A percentile compares a stretch with the other conserved stretches of the same genome.
Conservation (phyloP, 2,329 filamentous ascomycete genomes). For the Didymosphaeria variabile region DNA sequence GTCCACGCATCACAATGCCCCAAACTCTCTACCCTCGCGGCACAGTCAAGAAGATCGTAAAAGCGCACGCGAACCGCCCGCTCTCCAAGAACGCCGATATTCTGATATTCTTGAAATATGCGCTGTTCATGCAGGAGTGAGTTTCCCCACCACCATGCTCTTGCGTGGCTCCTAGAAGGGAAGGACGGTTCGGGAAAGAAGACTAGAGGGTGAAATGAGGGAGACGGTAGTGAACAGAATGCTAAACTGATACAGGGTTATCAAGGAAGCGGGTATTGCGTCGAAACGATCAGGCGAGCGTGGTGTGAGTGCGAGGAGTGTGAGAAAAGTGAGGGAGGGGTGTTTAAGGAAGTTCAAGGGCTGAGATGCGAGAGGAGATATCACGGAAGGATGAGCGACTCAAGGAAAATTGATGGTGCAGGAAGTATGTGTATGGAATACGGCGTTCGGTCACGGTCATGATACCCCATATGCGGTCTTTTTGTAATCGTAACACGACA, state of each 20-base stretch:
- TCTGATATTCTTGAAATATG: slow-evolving; percentile 84
- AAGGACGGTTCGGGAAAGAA: neutral
- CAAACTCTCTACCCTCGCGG: slow-evolving; percentile 82
- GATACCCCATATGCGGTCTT: slow-evolving; percentile 12
- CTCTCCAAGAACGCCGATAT: slow-evolving; percentile 88
- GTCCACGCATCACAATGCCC: slow-evolving; percentile 55
- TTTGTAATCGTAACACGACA: neutral
- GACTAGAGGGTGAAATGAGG: neutral
- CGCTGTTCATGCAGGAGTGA: slow-evolving; percentile 77
- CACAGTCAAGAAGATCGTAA: slow-evolving; percentile 88
- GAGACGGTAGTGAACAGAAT: neutral
- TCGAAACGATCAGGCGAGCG: slow-evolving; percentile 78
- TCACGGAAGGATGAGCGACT: neutral
- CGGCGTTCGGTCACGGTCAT: slow-evolving; percentile 12
- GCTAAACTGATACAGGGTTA: slow-evolving; percentile 62
- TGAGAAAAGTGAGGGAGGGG: slow-evolving; percentile 78
- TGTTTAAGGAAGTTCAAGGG: slow-evolving; percentile 51
- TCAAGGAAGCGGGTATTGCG: slow-evolving; percentile 81
- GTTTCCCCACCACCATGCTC: slow-evolving; percentile 28
- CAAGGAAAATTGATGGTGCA: neutral
- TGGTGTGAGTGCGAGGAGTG: slow-evolving; percentile 75
- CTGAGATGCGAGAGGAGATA: slow-evolving; percentile 18
- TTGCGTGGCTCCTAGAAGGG: neutral
- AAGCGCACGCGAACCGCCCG: slow-evolving; percentile 82
- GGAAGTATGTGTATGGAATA: neutral